Evolutionary conservation across 2,329 filamentous ascomycete genomes (phyloP).

Genomic region (Hymenoscyphus salicellus): DNA sequence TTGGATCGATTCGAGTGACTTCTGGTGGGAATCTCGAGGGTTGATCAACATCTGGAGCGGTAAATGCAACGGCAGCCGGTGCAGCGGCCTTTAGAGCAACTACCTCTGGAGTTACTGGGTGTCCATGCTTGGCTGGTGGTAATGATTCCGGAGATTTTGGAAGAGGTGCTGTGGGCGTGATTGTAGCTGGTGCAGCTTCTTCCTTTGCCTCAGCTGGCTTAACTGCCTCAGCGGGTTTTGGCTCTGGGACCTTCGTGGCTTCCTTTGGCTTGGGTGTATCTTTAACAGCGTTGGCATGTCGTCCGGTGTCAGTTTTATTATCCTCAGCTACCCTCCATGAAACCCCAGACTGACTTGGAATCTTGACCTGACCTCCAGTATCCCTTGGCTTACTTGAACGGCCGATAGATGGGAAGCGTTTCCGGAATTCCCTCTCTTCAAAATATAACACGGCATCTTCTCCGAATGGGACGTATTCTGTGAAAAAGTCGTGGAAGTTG

Average conservation of each 20-base stretch:
- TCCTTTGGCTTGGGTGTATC: constrained; percentile 27
- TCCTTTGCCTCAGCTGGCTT: constrained; percentile 40
- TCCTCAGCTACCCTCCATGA: constrained; percentile 73
- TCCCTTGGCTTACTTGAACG: constrained; percentile 41
- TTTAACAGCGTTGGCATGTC: constrained; percentile 57
- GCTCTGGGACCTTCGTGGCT: constrained; percentile 32
- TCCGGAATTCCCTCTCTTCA: constrained; percentile 90
- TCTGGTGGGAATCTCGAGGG: constrained; percentile 62
- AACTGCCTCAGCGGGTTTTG: constrained; percentile 30
- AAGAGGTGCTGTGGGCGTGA: constrained; percentile 18
- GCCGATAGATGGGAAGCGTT: constrained; percentile 65
- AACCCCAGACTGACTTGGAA: constrained; percentile 80
- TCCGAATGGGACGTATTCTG: constrained; percentile 90
- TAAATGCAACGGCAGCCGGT: constrained; percentile 29
- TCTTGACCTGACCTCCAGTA: constrained; percentile 70
- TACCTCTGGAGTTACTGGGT: constrained; percentile 16
- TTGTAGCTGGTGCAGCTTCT: constrained; percentile 28
- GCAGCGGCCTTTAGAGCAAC: background rate
- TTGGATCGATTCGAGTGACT: constrained; percentile 68
- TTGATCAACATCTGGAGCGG: constrained; percentile 62
- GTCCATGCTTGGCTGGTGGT: constrained; percentile 19
- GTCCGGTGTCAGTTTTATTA: constrained; percentile 48
- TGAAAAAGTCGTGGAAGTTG: constrained; percentile 99
- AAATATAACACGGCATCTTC: constrained; percentile 94
- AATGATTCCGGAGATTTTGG: constrained; percentile 27